A percentile compares a stretch with the other conserved stretches of the same genome.
These are phyloP conservation scores for Boletus sensibilis DNA, from an alignment of 768 basidiomycete genomes.

Conservation along the genomic window DNA sequence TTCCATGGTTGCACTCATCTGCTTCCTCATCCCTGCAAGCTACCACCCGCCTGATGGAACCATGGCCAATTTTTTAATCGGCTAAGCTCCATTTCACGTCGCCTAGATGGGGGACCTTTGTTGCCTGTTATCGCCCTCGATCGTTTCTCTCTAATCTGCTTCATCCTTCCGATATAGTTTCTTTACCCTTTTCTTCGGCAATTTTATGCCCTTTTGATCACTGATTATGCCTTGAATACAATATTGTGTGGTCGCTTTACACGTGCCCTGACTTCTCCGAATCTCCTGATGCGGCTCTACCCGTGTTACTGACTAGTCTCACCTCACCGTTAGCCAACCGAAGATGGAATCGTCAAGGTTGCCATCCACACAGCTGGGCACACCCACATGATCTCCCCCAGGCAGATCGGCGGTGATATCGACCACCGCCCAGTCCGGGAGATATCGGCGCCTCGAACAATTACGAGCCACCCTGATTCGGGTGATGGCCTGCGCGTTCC, in stretches of 20 bases:
- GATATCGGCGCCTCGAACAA: constrained; percentile 78
- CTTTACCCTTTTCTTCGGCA: not conserved
- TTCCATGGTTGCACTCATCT: not conserved
- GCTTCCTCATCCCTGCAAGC: not conserved
- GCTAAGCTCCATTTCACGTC: not conserved
- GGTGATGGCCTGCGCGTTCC: constrained; percentile 66
- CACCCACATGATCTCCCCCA: constrained; percentile 38
- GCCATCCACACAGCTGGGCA: constrained; percentile 77
- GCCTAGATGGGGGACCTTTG: not conserved
- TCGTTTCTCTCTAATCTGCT: not conserved
- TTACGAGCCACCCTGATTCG: constrained; percentile 53
- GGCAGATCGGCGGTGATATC: constrained; percentile 1
- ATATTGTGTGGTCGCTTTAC: not conserved
- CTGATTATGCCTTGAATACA: no score
- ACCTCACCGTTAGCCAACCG: constrained; percentile 54
- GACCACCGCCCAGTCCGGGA: constrained; percentile 13
- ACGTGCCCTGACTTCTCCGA: not conserved
- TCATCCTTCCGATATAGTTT: not conserved
- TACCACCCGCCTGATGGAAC: not conserved
- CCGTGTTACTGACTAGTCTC: constrained; percentile 1
- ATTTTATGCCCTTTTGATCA: not conserved
- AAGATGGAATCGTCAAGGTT: constrained; percentile 69
- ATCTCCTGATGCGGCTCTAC: not conserved
- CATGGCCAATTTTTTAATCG: not conserved
- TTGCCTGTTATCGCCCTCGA: not conserved